Evolutionary conservation across 164 flowering plant species (phyloP).

Genomic region (Annona cherimola): DNA sequence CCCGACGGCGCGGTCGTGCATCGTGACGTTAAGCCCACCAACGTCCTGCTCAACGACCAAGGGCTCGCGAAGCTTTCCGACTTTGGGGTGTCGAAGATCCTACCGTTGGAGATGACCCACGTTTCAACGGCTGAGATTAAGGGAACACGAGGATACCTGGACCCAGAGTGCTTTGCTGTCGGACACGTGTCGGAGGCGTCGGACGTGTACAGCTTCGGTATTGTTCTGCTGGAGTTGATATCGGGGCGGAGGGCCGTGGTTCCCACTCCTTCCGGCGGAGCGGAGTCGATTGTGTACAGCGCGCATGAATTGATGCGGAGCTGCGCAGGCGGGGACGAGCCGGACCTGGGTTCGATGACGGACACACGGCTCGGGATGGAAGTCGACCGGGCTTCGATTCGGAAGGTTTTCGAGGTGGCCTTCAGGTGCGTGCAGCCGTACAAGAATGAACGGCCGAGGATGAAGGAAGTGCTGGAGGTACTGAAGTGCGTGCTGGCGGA

Average conservation of each 20-base stretch:
- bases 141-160: slow-evolving; percentile 44
- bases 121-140: slow-evolving; percentile 33
- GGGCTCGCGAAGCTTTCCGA: slow-evolving; percentile 44
- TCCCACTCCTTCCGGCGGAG: slow-evolving; percentile 14
- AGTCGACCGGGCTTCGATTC: background rate
- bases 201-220: slow-evolving; percentile 37
- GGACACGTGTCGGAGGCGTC: slow-evolving; percentile 30
- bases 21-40: slow-evolving; percentile 32
- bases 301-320: background rate
- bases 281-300: slow-evolving; percentile 12
- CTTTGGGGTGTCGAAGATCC: slow-evolving; percentile 40
- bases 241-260: slow-evolving; percentile 24
- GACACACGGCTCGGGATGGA: slow-evolving; percentile 8
- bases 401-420: slow-evolving; percentile 11
- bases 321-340: background rate
- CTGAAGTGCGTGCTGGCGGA: slow-evolving; percentile 2
- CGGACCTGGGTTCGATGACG: background rate
- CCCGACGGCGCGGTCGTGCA: slow-evolving; percentile 13
- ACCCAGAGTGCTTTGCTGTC: slow-evolving; percentile 34
- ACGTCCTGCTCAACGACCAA: slow-evolving; percentile 27
- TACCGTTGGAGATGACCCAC: slow-evolving; percentile 18
- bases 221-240: slow-evolving; percentile 31
- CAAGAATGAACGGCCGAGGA: slow-evolving; percentile 11
- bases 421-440: slow-evolving; percentile 9
- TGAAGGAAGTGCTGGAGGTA: slow-evolving; percentile 8